Evolutionary conservation across 768 basidiomycete species (phyloP), one percentile per base, ranked within the genome.

Genomic region (Panaeolus papilionaceus): DNA sequence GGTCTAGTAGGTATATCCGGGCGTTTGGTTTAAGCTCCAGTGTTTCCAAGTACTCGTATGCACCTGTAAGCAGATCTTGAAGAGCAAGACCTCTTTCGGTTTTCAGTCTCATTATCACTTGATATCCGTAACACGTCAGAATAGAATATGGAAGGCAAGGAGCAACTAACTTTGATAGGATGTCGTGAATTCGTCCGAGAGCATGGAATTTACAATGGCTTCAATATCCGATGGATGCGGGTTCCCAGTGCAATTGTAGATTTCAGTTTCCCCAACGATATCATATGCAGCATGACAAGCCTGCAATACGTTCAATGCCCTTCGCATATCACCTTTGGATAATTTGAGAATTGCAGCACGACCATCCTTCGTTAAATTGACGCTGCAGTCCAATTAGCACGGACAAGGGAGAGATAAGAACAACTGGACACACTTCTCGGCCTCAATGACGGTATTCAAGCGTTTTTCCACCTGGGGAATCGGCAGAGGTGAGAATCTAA

Each of bases 251-350:
- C 97, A 99, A 71, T 92, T 94, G 78, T 99, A 99, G 26, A 99
- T 89, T 70, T 98, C 95, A 0, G 89, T 88, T 79, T 98, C 96
- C 66, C 93, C 92, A 38, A 90, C 89, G 10, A 86, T 77, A 49
- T 96, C 94, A 76, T 98, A 99, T 3, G 97, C 98, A 16, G 98
- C 96, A 77, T 99, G 95, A 74, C 98, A 99, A 0, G 98, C 98
- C 81, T 99, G 98, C 20, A 99, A 83, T 37, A 99, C 92, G 75
- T 98, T 99, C 18, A 99, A 83, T 1, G 96, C 98, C 68, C 98
- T 84, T 68, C 98, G 89, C 98, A 99, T 99, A 78, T 99, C 98
- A 38, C 98, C 98, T 72, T 91, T 92, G 0, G 94, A 96, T n/a
- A 99, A 86, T 75, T 94, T 99, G 20, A 99, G 83, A 39, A 99